Evolutionary conservation across 2,329 filamentous ascomycete genomes (phyloP).

Genomic region (Neonectria sp.): DNA sequence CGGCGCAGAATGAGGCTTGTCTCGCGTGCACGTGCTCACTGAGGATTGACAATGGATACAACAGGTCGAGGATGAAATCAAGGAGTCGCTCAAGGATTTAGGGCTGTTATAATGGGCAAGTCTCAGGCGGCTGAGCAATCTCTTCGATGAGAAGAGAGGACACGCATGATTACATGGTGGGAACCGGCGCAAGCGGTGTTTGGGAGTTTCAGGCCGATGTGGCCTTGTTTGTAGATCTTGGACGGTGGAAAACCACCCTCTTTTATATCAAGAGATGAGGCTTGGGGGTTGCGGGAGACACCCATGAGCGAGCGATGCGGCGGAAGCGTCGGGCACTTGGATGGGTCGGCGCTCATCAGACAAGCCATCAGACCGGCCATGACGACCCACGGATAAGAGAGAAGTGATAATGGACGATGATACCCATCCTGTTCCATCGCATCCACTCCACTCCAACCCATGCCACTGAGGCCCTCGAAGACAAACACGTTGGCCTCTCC

Average conservation of each 20-base stretch:
- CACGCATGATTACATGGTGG: conserved; percentile 47
- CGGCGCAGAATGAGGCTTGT: conserved; percentile 28
- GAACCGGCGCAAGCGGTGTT: conserved; percentile 48
- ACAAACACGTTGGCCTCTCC: conserved; percentile 38
- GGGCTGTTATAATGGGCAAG: conserved; percentile 51
- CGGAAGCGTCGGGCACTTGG: conserved; percentile 24
- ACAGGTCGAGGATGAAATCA: conserved; percentile 48
- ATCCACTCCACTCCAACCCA: conserved; percentile 13
- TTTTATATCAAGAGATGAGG: conserved; percentile 58
- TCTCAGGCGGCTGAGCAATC: conserved; percentile 51
- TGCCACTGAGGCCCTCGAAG: conserved; percentile 36
- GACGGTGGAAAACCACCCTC: conserved; percentile 61
- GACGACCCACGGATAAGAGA: neutral
- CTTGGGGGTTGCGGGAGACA: conserved; percentile 15
- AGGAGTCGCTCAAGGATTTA: conserved; percentile 47
- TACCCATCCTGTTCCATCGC: conserved; percentile 8
- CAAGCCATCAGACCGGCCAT: conserved; percentile 5
- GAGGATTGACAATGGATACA: conserved; percentile 49
- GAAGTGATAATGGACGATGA: conserved; percentile 22
- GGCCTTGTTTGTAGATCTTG: conserved; percentile 61
- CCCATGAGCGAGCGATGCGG: conserved; percentile 25
- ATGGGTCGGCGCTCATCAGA: conserved; percentile 16
- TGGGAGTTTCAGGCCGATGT: conserved; percentile 50
- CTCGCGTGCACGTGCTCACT: conserved; percentile 30
- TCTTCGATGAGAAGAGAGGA: conserved; percentile 54